Conservation (phyloP, 352 stramenopile genomes). For the Nothophytophthora sp. region DNA sequence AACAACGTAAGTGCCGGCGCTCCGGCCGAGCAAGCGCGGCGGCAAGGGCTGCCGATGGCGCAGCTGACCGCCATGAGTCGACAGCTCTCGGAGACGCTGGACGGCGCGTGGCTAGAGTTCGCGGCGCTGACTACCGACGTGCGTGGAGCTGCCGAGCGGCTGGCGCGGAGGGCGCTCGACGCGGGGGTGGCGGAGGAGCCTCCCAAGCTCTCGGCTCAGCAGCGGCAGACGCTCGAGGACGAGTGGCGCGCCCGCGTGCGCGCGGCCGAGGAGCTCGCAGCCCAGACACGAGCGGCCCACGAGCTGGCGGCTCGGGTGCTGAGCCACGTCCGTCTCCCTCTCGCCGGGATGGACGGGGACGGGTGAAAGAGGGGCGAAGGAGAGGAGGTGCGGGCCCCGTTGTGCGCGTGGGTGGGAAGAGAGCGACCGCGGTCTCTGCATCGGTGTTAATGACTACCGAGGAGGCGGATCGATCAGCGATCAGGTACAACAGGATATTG, state of each 20-base stretch:
- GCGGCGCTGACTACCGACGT: conserved; percentile 8
- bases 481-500: too few relatives aligned
- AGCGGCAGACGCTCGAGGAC: conserved; percentile 7
- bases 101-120: conserved; percentile 14
- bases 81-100: neutral
- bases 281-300: conserved; percentile 15
- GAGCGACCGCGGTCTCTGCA: too few relatives aligned
- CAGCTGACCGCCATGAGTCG: neutral
- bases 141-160: conserved; percentile 7
- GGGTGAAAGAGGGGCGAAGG: neutral
- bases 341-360: neutral
- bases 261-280: conserved; percentile 12
- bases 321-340: neutral
- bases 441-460: too few relatives aligned
- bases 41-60: neutral
- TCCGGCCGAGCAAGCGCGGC: neutral
- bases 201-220: conserved; percentile 6
- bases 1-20: too few relatives aligned
- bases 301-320: conserved; percentile 15
- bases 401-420: neutral
- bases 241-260: conserved; percentile 15
- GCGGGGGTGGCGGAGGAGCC: neutral
- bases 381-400: neutral
- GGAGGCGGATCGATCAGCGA: too few relatives aligned
- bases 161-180: conserved; percentile 4